Base-by-base conservation (phyloP, 148 eudicot species). In the Dianthus caryophyllus region DNA sequence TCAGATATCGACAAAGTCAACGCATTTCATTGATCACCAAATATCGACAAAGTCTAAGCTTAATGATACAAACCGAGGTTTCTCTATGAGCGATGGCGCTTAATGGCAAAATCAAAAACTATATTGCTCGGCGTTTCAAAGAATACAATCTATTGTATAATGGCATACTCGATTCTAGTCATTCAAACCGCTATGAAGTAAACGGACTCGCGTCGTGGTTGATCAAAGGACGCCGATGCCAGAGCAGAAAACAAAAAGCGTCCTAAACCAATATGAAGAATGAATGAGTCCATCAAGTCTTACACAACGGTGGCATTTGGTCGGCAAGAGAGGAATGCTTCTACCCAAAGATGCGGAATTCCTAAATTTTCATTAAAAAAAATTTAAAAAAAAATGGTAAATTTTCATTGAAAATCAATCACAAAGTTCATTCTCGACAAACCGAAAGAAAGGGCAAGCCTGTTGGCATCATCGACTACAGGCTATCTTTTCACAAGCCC, bases 401-500 rank as follows among this genome's bases (percentile, higher is more conserved):
- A 60, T 60, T 59, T 60, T 36, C 25, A 39, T 33, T 57, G 27
- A 52, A 63, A 21, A 8, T 24, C 44, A 25, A 44, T 61, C 20
- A 44, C 47, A 31, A 31, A 54, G 22, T 29, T 29, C 33, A 30
- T 59, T 66, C 31, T 47, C 6, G 61, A 57, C 20, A 61, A 27
- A 9, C 41, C n/a, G 24, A 30, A 63, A 21, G 13, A 53, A 52
- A 47, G 38, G 66, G 20, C 14, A 56, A 22, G 20, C 29, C 26
- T 6, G 52, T n/a, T 33, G 2, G 51, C 54, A 63, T 64, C 66
- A 26, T 38, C 54, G 49, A 43, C 68, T 53, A 62, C 57, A 52
- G 56, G 18, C 66, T 70, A 62, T 21, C 30, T 51, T 65, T 74
- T 64, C 44, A 70, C 78, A 70, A 70, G 66, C 30, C 36, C 55